Percentiles rank a stretch among this genome's conserved stretches.
phyloP scores from a whole-genome alignment of 371 early-diverging fungal species.

The Mortierella sp. region DNA sequence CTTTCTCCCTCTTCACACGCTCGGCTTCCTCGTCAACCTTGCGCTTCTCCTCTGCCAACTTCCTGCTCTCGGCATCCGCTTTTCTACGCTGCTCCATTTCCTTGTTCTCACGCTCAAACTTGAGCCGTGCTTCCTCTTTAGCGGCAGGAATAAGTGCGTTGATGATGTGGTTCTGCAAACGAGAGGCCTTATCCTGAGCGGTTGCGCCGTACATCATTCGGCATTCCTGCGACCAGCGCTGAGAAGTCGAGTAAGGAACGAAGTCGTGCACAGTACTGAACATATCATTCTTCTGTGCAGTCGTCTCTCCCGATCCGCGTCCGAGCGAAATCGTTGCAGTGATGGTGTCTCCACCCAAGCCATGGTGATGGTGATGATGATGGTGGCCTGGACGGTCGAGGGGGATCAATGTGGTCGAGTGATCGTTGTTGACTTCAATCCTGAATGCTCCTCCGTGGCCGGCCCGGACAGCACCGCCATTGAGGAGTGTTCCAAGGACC shows the following conservation, averaged over 20 bases:
- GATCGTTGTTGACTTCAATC: slow-evolving; percentile 64
- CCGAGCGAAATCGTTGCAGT: slow-evolving; percentile 22
- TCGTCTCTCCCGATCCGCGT: slow-evolving; percentile 15
- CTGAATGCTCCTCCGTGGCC: slow-evolving; percentile 61
- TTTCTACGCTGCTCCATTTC: slow-evolving; percentile 68
- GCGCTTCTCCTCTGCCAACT: slow-evolving; percentile 61
- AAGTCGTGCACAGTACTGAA: slow-evolving; percentile 74
- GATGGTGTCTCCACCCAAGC: not conserved
- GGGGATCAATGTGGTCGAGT: slow-evolving; percentile 43
- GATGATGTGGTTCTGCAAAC: slow-evolving; percentile 71
- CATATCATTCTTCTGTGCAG: slow-evolving; percentile 50
- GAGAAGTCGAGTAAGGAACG: slow-evolving; percentile 77
- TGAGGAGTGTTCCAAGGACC: slow-evolving; percentile 72
- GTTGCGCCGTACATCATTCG: slow-evolving; percentile 81
- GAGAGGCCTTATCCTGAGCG: slow-evolving; percentile 68
- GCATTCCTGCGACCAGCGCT: slow-evolving; percentile 92
- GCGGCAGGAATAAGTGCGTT: slow-evolving; percentile 82
- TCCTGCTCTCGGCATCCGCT: slow-evolving; percentile 60
- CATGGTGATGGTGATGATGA: slow-evolving; percentile 27
- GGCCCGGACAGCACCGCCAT: slow-evolving; percentile 55
- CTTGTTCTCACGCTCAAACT: slow-evolving; percentile 58
- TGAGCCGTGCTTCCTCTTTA: slow-evolving; percentile 67
- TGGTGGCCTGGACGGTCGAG: slow-evolving; percentile 36
- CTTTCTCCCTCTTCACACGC: slow-evolving; percentile 56
- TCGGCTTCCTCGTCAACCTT: slow-evolving; percentile 65